phyloP scores from a whole-genome alignment of 176 grass and related monocot species.

The Ananas comosus region DNA sequence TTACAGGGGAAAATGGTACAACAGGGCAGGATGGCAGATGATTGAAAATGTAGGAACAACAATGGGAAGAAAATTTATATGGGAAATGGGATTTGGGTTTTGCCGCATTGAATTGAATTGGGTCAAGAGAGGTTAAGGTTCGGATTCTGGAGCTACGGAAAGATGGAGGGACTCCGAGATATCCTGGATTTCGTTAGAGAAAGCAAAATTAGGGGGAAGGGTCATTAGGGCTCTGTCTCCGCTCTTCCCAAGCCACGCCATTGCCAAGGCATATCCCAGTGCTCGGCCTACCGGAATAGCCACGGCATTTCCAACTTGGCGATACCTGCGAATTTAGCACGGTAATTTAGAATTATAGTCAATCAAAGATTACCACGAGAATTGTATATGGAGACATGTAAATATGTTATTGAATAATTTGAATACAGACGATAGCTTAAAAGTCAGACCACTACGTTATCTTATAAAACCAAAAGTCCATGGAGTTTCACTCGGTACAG shows the following conservation, averaged over 20 bases:
- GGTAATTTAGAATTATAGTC: not conserved
- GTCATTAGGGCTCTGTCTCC: conserved; percentile 51
- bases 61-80: not conserved
- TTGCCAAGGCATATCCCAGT: conserved; percentile 61
- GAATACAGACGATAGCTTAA: not conserved
- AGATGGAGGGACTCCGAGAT: not conserved
- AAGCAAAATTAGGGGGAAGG: conserved; percentile 68
- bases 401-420: not conserved
- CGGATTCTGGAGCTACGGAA: not conserved
- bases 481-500: not conserved
- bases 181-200: conserved; percentile 31
- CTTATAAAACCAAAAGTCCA: not conserved
- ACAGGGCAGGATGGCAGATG: not conserved
- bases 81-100: not conserved
- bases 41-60: not conserved
- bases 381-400: not conserved
- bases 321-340: conserved; percentile 52
- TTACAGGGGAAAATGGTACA: too few relatives aligned
- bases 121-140: not conserved
- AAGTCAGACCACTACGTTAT: not conserved
- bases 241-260: conserved; percentile 45
- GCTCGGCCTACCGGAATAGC: conserved; percentile 69
- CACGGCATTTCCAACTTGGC: conserved; percentile 88
- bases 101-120: not conserved
- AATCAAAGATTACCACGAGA: not conserved